Conservation (phyloP, 441 rosid genomes). For the Cnidoscolus chayamansa region DNA sequence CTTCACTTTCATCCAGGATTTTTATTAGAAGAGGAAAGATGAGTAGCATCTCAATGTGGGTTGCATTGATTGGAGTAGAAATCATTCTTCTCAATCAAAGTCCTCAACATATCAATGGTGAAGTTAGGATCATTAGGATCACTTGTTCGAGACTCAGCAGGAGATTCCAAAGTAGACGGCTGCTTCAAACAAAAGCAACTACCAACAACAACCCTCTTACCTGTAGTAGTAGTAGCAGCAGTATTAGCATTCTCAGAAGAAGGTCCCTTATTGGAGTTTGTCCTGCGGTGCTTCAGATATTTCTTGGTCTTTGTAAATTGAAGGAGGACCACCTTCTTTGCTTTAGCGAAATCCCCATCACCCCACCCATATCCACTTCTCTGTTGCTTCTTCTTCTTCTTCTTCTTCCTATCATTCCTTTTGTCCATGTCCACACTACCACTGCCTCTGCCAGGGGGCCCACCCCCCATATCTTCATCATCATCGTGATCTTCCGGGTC, state of each 20-base stretch:
- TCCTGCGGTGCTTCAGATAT: constrained; percentile 4
- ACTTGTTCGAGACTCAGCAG: constrained; percentile 32
- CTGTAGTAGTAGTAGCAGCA: background rate
- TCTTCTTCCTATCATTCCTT: background rate
- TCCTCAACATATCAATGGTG: constrained; percentile 42
- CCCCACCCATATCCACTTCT: constrained; percentile 14
- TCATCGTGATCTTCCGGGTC: background rate
- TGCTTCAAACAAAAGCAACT: constrained; percentile 36
- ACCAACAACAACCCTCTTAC: constrained; percentile 14
- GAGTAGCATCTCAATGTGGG: background rate
- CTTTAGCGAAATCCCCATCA: background rate
- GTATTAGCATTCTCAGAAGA: background rate
- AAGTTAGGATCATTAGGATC: constrained; percentile 48
- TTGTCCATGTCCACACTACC: background rate
- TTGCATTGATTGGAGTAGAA: constrained; percentile 19
- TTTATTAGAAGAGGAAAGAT: background rate
- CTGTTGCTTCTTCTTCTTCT: constrained; percentile 5
- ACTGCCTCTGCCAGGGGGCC: background rate
- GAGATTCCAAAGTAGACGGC: constrained; percentile 36
- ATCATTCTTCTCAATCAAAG: constrained; percentile 18
- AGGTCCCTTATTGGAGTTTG: constrained; percentile 6
- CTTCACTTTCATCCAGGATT: background rate
- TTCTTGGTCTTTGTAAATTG: constrained; percentile 29
- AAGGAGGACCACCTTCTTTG: constrained; percentile 26
- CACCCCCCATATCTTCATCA: background rate